Evolutionary conservation across 768 basidiomycete genomes (phyloP).

Genomic region (Mycena polygramma): DNA sequence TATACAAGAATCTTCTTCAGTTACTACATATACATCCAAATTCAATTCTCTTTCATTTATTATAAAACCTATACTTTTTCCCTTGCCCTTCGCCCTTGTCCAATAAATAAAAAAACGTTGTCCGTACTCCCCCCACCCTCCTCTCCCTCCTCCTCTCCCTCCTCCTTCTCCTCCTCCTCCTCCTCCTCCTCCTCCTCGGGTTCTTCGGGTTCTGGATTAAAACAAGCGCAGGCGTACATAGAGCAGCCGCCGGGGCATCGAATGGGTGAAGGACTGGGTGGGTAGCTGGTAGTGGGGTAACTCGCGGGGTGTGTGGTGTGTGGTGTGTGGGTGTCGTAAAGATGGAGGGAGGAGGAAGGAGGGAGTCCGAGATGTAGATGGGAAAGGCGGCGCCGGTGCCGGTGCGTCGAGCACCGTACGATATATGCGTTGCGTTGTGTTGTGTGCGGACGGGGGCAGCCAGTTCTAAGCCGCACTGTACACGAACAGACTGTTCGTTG

Average conservation of each 20-base stretch:
- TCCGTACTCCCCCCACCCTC: not conserved
- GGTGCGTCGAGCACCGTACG: not conserved
- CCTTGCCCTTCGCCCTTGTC: not conserved
- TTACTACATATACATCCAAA: too few species aligned
- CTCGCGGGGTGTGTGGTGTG: too few species aligned
- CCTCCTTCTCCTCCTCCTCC: not conserved
- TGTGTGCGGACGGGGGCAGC: not conserved
- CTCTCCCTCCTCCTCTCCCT: not conserved
- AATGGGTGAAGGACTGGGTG: too few species aligned
- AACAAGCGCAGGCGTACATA: too few species aligned
- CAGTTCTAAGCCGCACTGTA: conserved; percentile 72
- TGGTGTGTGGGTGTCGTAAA: not conserved
- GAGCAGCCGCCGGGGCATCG: too few species aligned
- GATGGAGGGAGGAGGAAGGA: not conserved
- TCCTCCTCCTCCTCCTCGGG: not conserved
- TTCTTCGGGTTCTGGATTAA: not conserved
- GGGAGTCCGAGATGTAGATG: too few species aligned
- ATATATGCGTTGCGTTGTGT: not conserved
- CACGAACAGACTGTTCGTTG: conserved; percentile 95
- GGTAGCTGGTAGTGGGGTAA: too few species aligned
- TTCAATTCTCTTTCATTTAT: not conserved
- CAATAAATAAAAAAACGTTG: not conserved
- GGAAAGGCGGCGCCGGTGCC: too few species aligned
- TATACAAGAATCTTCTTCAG: too few species aligned
- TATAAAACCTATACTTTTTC: not conserved